Evolutionary conservation across 179 eudicot genomes (phyloP), one percentile per base, ranked within the genome.

Genomic region (Beta macrorhiza): DNA sequence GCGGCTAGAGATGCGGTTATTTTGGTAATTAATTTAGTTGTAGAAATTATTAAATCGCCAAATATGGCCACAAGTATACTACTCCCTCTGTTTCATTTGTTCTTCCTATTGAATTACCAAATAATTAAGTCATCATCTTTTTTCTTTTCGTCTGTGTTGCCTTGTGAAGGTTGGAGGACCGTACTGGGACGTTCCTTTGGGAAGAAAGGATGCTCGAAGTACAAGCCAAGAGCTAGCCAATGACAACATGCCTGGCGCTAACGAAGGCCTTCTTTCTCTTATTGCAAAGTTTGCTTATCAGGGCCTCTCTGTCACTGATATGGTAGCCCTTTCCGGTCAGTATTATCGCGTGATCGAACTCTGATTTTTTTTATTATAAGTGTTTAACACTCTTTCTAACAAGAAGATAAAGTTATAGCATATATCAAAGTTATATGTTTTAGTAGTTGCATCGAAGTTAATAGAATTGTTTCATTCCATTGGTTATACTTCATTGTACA

Each of bases 311-410:
- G 92, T 93, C 75, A 95, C 97, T 59, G 99, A 95, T 67, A 85
- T 92, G 93, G 97, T 95, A 2, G 98, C 99, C 72, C 98, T 95
- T 71, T 91, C 93, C 53, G 99, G 99, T 95, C 72, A 73, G 89
- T 83, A 4, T 7, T 2, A 15, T 29, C 32, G 32, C 32, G 32
- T 29, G 32, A 29, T 29, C 32, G 32, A 29, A 29, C 32, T 29
- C 32, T 29, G 32, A 29, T 29, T 29, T 29, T 29, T 29, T 29
- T 29, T 29, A 29, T 29, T 29, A 29, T 29, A 29, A 29, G 32
- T 29, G 32, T 0, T 29, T 29, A 29, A 29, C 32, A 29, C 32
- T 29, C 32, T 29, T 29, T 29, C 32, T 29, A 29, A 29, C 32
- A 29, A 29, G 32, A 29, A 29, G 32, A 29, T 29, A 29, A 29